Base-by-base conservation (phyloP, 2,329 filamentous ascomycete species). In the Trichophyton mentagrophytes region DNA sequence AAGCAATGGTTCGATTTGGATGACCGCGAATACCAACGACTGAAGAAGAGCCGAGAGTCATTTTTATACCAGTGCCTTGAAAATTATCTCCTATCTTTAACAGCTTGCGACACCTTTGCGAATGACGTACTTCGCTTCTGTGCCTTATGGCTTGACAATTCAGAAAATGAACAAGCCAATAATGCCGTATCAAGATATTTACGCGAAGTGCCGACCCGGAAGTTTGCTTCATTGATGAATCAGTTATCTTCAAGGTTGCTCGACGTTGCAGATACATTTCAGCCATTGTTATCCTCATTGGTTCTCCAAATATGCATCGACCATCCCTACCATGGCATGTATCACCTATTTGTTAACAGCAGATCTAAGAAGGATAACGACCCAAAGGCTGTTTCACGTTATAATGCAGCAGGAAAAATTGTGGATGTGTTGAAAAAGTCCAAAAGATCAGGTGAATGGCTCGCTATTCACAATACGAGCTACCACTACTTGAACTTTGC, bases 241-340 rank as follows among this genome's bases (percentile, higher is more conserved):
- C 93, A 99, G 72, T 81, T 99, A 36, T 92, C 91, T 4, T 99
- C 95, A n/a, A 85, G 93, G 6, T 77, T 99, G 4, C 85, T 95
- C 63, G 83, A 88, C 63, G 81, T 85, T 36, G 74, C 80, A 1
- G 81, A 80, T 15, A 70, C 78, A 0, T 99, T 99, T 69, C 93
- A 99, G 68, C 79, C 78, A 46, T 79, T 92, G 1, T 78, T 99
- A 1, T 82, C 84, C 58, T 78, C 79, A 1, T 77, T 99, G 17
- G 85, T 97, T 3, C 84, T 85, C 68, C 85, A 85, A 7, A 96
- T 99, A 60, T 97, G 92, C 69, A 79, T 82, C 9, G 90, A 99
- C 61, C 93, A 99, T 73, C 95, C 93, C 0, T 96, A 91, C 71
- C 95, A 99, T 70, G 90, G 90, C 57, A 92, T 97, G 85, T 95